Percentiles rank a stretch among this genome's conserved stretches.
Conservation (phyloP, 345 rosid genomes). For the Sisymbrium irio region DNA sequence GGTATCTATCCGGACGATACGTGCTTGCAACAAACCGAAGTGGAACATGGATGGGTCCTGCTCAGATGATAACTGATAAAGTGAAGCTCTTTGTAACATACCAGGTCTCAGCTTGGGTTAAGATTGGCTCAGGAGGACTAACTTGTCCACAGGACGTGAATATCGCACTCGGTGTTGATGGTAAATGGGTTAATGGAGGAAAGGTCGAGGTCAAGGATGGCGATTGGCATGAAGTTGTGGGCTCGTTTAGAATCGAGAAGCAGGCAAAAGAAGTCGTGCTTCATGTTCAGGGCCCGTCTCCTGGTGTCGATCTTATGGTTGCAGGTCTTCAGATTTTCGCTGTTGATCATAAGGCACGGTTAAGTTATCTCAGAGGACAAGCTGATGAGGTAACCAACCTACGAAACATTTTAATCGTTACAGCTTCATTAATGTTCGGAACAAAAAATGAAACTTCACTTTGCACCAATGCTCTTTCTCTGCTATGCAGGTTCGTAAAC, state of each 20-base stretch:
- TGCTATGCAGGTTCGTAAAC: conserved; percentile 70
- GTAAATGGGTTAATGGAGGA: conserved; percentile 93
- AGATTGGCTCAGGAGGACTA: conserved; percentile 47
- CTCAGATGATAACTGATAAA: conserved; percentile 80
- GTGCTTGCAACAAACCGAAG: conserved; percentile 72
- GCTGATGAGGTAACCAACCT: conserved; percentile 57
- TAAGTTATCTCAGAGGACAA: conserved; percentile 56
- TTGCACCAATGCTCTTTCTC: conserved; percentile 5
- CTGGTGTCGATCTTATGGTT: conserved; percentile 78
- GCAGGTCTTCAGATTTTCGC: conserved; percentile 83
- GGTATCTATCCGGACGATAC: conserved; percentile 67
- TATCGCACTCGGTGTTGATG: conserved; percentile 83
- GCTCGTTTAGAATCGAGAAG: conserved; percentile 91
- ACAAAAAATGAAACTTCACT: neutral
- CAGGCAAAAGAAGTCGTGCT: conserved; percentile 73
- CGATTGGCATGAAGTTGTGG: conserved; percentile 87
- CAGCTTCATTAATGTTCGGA: neutral
- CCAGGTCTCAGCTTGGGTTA: conserved; percentile 96
- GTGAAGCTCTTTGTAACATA: conserved; percentile 73
- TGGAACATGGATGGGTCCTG: conserved; percentile 97
- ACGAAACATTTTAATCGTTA: neutral
- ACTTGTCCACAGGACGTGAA: conserved; percentile 73
- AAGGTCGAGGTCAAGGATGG: conserved; percentile 66
- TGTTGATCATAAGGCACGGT: conserved; percentile 60
- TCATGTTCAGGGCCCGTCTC: conserved; percentile 80